Base-by-base conservation (phyloP, 2,329 filamentous ascomycete species). In the Alternaria alternata region DNA sequence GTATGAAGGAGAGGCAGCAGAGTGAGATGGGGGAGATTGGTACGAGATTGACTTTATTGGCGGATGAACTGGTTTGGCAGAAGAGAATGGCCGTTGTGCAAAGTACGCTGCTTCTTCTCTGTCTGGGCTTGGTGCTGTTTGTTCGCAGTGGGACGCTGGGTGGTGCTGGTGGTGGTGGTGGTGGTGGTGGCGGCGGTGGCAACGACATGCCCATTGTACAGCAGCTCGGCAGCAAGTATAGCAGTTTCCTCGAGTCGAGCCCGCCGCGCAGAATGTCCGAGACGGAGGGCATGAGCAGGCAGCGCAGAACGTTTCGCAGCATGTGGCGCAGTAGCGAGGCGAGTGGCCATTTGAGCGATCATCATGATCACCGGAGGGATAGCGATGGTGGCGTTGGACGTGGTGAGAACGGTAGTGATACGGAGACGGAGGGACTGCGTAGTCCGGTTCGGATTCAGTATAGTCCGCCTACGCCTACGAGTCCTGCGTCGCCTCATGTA, bases 41-140 rank as follows among this genome's bases (percentile, higher is more conserved):
- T 70, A 83, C 88, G 8, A 87, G 95, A 24, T 86, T 99, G 41
- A 94, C 91, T 59, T 85, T 98, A 32, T 86, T 99, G 11, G 94
- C 94, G n/a, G 94, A 98, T 72, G 95, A 99, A 78, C 87, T 98
- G 2, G 84, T 89, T 1, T 89, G 87, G 75, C 87, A 89, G 79
- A 97, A 97, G 80, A 87, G 94, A 62, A 96, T 98, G 88, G 92
- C 92, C 5, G 95, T 98, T 59, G 87, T 97, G 34, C 95, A 98
- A 78, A 93, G 91, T 46, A 87, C 96, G 5, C 85, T 99, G 8
- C 86, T 98, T 6, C 86, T 98, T 0, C 88, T 94, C 46, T 97
- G 93, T 69, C 87, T 99, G 9, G 89, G 91, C 0, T 85, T 99
- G 1, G 92, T 97, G 22, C 89, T 98, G 38, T 97, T 98, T 75